Percentiles rank a stretch among this genome's conserved stretches.
Conservation (phyloP, 2,329 filamentous ascomycete species). For the Monilinia aucupariae region DNA sequence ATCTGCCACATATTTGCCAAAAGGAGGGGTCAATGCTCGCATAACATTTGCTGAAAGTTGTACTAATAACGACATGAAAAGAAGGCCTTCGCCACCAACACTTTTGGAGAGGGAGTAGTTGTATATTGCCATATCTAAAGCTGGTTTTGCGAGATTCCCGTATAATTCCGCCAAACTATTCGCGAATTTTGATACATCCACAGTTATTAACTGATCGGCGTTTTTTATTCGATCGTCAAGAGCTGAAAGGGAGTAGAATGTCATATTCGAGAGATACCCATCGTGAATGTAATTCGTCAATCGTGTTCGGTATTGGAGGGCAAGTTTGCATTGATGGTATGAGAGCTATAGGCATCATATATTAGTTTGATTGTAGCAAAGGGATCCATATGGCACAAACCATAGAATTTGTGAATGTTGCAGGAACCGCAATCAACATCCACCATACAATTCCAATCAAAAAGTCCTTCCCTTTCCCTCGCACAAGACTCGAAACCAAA, state of each 20-base stretch:
- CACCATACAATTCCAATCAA: conserved; percentile 87
- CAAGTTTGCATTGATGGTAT: conserved; percentile 93
- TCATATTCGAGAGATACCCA: conserved; percentile 94
- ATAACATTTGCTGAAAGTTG: conserved; percentile 87
- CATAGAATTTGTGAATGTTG: conserved; percentile 99
- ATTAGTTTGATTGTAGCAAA: conserved; percentile 12
- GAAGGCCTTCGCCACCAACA: conserved; percentile 91
- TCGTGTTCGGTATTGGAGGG: conserved; percentile 85
- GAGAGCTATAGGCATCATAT: conserved; percentile 57
- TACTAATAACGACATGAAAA: conserved; percentile 91
- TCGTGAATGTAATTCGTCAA: conserved; percentile 94
- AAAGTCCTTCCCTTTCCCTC: conserved; percentile 87
- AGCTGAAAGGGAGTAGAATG: conserved; percentile 92
- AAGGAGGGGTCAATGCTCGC: conserved; percentile 89
- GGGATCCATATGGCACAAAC: conserved; percentile 43
- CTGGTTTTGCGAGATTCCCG: conserved; percentile 90
- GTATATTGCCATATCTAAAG: conserved; percentile 94
- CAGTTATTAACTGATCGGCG: conserved; percentile 92
- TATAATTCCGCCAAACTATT: conserved; percentile 93
- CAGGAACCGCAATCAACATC: conserved; percentile 95
- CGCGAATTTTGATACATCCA: conserved; percentile 93
- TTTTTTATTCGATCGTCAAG: conserved; percentile 98
- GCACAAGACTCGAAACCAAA: conserved; percentile 85
- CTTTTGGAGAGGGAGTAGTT: conserved; percentile 89
- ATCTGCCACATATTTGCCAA: conserved; percentile 95